phyloP scores from a whole-genome alignment of 768 basidiomycete species.

The Strobilomyces dryophilus region DNA sequence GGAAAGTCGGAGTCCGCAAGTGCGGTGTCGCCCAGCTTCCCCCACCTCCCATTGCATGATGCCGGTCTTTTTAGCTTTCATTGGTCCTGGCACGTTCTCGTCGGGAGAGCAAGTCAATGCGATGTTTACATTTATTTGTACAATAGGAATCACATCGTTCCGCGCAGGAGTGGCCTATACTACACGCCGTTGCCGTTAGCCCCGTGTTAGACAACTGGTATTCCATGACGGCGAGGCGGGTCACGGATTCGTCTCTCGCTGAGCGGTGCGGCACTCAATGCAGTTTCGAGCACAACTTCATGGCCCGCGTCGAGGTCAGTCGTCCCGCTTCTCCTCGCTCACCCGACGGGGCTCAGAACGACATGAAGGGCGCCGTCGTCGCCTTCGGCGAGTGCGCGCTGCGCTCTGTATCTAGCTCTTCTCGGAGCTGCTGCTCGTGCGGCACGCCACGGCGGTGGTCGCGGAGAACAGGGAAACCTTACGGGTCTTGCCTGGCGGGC shows the following conservation, averaged over 20 bases:
- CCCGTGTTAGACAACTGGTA: slow-evolving; percentile 51
- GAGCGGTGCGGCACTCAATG: slow-evolving; percentile 68
- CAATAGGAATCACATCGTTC: slow-evolving; percentile 54
- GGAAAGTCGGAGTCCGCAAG: too few relatives aligned
- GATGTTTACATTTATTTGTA: too few relatives aligned
- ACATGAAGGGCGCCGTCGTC: slow-evolving; percentile 49
- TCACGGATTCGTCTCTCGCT: slow-evolving; percentile 18
- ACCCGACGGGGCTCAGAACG: slow-evolving; percentile 32
- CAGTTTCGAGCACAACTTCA: slow-evolving; percentile 59
- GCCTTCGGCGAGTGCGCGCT: slow-evolving; percentile 55
- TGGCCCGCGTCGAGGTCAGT: slow-evolving; percentile 50
- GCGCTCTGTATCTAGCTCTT: slow-evolving; percentile 52
- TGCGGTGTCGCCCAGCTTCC: too few relatives aligned
- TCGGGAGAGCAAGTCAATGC: too few relatives aligned
- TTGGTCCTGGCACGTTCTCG: too few relatives aligned
- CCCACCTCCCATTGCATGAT: too few relatives aligned
- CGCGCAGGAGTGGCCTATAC: slow-evolving; percentile 61
- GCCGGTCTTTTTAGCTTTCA: too few relatives aligned
- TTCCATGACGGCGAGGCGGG: slow-evolving; percentile 29
- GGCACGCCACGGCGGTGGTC: slow-evolving; percentile 40
- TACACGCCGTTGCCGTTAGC: slow-evolving; percentile 47
- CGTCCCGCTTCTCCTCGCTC: neutral
- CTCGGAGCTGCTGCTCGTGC: slow-evolving; percentile 54
- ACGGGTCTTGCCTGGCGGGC: slow-evolving; percentile 24
- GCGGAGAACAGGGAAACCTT: slow-evolving; percentile 44